Conservation (phyloP, 1,284 basidiomycete genomes). For the Irpex lacteus region DNA sequence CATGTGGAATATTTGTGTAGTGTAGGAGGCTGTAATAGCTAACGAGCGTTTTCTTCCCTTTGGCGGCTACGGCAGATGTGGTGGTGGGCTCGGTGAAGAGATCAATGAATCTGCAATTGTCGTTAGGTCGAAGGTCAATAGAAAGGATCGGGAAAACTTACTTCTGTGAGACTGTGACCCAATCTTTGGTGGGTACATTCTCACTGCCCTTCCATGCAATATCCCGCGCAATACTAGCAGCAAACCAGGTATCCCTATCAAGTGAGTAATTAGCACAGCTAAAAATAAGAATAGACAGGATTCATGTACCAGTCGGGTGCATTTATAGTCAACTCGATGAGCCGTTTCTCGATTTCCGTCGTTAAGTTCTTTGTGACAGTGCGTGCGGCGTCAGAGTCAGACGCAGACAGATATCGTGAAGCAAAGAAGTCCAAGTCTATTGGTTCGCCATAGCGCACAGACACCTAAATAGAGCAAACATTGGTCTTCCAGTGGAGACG, state of each 20-base stretch:
- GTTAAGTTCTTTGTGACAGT: slow-evolving; percentile 82
- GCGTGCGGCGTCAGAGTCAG: slow-evolving; percentile 49
- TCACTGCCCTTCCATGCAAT: slow-evolving; percentile 79
- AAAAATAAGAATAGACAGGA: slow-evolving; percentile 1
- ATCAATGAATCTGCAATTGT: slow-evolving; percentile 60
- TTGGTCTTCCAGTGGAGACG: slow-evolving; percentile 1
- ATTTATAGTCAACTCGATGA: slow-evolving; percentile 82
- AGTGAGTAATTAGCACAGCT: neutral
- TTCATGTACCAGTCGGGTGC: slow-evolving; percentile 82
- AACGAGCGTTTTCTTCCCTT: slow-evolving; percentile 55
- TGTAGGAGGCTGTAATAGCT: slow-evolving; percentile 85
- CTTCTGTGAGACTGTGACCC: slow-evolving; percentile 82
- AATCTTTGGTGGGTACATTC: slow-evolving; percentile 70
- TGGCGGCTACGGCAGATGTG: slow-evolving; percentile 34
- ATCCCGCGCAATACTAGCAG: slow-evolving; percentile 82
- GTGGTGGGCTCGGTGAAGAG: slow-evolving; percentile 57
- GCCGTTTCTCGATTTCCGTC: slow-evolving; percentile 61
- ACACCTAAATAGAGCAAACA: slow-evolving; percentile 6
- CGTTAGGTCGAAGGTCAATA: neutral
- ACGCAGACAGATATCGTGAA: slow-evolving; percentile 65
- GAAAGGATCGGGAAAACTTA: slow-evolving; percentile 26
- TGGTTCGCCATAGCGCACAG: slow-evolving; percentile 71
- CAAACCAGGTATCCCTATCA: slow-evolving; percentile 77
- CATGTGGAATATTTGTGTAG: slow-evolving; percentile 75
- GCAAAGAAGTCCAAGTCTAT: slow-evolving; percentile 75